phyloP scores from a whole-genome alignment of 2,329 filamentous ascomycete genomes.

The Sclerotiophoma versabilis region DNA sequence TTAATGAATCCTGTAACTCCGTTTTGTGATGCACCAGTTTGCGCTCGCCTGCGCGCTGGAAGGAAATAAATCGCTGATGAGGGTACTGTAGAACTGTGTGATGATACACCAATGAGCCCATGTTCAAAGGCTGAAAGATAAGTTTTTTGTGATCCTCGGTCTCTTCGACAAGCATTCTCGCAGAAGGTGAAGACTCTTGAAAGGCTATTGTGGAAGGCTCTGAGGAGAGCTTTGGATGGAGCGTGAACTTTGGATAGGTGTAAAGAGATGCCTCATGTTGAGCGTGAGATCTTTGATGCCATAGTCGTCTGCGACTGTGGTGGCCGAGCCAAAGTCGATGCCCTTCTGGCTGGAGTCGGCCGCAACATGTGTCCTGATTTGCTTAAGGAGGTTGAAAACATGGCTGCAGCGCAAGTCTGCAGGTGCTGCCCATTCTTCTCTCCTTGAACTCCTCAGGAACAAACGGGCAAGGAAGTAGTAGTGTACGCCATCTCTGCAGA shows the following conservation, averaged over 20 bases:
- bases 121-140: constrained; percentile 23
- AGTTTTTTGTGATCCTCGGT: constrained; percentile 5
- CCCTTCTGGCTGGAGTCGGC: constrained; percentile 70
- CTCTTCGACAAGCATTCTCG: not conserved
- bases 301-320: constrained; percentile 72
- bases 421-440: constrained; percentile 61
- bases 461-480: constrained; percentile 76
- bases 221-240: constrained; percentile 4
- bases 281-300: constrained; percentile 69
- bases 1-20: constrained; percentile 37
- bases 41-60: constrained; percentile 25
- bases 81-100: constrained; percentile 21
- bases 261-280: constrained; percentile 75
- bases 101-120: constrained; percentile 33
- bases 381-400: constrained; percentile 67
- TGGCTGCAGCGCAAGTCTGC: constrained; percentile 68
- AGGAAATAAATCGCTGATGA: constrained; percentile 21
- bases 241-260: constrained; percentile 56
- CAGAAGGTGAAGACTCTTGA: not conserved
- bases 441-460: constrained; percentile 66
- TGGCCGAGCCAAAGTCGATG: constrained; percentile 72
- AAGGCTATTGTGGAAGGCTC: constrained; percentile 2
- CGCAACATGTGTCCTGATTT: constrained; percentile 66
- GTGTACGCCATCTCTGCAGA: constrained; percentile 74
- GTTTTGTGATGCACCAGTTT: constrained; percentile 36